Conservation (phyloP, 208 protist genomes). For the Naegleria lovaniensis region DNA sequence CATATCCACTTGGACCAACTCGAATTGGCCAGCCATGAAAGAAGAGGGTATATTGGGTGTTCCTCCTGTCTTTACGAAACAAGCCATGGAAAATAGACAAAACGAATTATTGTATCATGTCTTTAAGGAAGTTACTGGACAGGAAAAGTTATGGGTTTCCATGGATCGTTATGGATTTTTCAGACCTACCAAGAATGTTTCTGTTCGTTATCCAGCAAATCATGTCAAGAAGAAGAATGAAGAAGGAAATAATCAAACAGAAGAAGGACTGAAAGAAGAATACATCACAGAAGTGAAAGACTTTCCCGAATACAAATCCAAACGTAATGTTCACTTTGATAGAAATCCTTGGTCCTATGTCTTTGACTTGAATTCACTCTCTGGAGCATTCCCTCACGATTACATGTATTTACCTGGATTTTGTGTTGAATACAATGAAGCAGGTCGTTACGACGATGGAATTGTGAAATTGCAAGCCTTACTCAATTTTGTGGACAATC, state of each 20-base stretch:
- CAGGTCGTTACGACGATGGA: background rate
- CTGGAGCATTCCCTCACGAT: background rate
- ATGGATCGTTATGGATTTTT: constrained; percentile 17
- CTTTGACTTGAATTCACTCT: background rate
- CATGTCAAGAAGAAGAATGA: background rate
- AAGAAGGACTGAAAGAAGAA: background rate
- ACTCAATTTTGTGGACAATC: constrained; percentile 19
- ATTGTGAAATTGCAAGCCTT: background rate
- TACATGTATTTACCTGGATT: background rate
- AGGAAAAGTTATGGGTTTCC: background rate
- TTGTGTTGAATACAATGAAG: background rate
- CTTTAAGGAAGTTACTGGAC: background rate
- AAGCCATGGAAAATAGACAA: background rate
- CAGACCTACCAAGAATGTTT: background rate
- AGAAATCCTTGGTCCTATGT: background rate
- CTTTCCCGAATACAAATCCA: background rate
- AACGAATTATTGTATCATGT: background rate
- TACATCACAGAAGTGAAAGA: background rate
- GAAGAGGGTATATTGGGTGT: background rate
- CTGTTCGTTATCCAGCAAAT: too few relatives aligned
- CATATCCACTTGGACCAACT: background rate
- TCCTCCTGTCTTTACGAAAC: background rate
- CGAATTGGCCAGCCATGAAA: background rate
- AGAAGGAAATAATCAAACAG: too few relatives aligned
- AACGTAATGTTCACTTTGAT: constrained; percentile 4